Conservation (phyloP, 2,329 filamentous ascomycete species). For the Drechslerella dactyloides region DNA sequence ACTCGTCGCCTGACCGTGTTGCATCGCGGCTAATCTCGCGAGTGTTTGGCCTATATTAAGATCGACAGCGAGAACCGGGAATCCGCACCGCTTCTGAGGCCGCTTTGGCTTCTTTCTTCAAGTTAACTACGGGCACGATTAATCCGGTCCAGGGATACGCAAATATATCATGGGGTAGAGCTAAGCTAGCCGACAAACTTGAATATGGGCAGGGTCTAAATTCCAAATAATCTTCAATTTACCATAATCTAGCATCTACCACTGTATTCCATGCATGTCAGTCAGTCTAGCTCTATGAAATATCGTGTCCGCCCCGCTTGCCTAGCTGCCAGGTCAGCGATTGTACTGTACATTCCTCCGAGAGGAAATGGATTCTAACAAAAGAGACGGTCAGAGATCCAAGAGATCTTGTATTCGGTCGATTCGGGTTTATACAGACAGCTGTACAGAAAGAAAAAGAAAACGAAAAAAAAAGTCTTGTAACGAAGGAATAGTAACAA, state of each 20-base stretch:
- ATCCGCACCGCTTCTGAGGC: constrained; percentile 8
- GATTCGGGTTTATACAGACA: constrained; percentile 38
- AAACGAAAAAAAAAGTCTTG: background rate
- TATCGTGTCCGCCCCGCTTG: too few relatives aligned
- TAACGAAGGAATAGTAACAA: constrained; percentile 16
- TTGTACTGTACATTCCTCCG: background rate
- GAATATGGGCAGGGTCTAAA: background rate
- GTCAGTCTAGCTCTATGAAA: too few relatives aligned
- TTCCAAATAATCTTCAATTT: too few relatives aligned
- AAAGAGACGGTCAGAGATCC: constrained; percentile 8
- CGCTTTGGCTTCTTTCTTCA: background rate
- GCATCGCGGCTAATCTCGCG: constrained; percentile 47
- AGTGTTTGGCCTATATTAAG: constrained; percentile 45
- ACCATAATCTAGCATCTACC: too few relatives aligned
- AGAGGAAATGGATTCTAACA: background rate
- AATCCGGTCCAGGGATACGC: too few relatives aligned
- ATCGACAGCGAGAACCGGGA: constrained; percentile 40
- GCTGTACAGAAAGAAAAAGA: constrained; percentile 24
- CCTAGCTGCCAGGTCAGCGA: background rate
- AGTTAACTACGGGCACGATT: background rate
- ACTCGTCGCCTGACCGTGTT: constrained; percentile 5
- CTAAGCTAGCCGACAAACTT: too few relatives aligned
- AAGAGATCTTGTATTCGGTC: constrained; percentile 2
- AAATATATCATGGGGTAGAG: too few relatives aligned
- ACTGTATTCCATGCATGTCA: too few relatives aligned